These are phyloP conservation scores for Dryas alaskensis DNA, from an alignment of 306 rosid species.

Conservation along the genomic window DNA sequence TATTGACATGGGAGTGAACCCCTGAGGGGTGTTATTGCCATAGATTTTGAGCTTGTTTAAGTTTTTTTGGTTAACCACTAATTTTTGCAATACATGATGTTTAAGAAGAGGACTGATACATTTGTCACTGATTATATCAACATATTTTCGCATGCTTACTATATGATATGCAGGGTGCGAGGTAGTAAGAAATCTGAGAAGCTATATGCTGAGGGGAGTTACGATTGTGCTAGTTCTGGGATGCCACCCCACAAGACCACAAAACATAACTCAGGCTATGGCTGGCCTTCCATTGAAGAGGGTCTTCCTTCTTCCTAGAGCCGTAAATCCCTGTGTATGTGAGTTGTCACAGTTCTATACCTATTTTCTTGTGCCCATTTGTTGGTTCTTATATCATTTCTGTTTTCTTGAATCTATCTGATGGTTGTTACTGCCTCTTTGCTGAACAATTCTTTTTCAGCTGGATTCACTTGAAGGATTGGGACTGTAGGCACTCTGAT, in stretches of 20 bases:
- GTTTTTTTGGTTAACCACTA: too few relatives aligned
- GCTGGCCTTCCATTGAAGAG: constrained; percentile 56
- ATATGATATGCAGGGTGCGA: constrained; percentile 13
- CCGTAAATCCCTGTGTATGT: constrained; percentile 42
- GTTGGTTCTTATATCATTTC: neutral
- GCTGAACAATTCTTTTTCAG: neutral
- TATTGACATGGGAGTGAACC: too few relatives aligned
- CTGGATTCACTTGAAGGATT: neutral
- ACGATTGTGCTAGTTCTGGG: constrained; percentile 49
- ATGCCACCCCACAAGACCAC: constrained; percentile 56
- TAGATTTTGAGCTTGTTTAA: too few relatives aligned
- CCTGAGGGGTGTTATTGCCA: too few relatives aligned
- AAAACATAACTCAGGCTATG: constrained; percentile 58
- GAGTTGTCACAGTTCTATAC: neutral
- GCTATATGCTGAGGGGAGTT: constrained; percentile 35
- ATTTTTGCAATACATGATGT: neutral
- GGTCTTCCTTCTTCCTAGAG: constrained; percentile 37
- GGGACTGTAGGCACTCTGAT: neutral
- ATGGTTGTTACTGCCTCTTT: neutral
- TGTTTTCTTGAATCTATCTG: neutral
- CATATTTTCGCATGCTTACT: neutral
- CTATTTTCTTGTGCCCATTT: neutral
- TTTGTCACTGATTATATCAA: neutral
- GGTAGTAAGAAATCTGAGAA: neutral
- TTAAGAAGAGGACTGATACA: too few relatives aligned